phyloP scores from a whole-genome alignment of 371 early-diverging fungal species.

The Lichtheimia corymbifera region DNA sequence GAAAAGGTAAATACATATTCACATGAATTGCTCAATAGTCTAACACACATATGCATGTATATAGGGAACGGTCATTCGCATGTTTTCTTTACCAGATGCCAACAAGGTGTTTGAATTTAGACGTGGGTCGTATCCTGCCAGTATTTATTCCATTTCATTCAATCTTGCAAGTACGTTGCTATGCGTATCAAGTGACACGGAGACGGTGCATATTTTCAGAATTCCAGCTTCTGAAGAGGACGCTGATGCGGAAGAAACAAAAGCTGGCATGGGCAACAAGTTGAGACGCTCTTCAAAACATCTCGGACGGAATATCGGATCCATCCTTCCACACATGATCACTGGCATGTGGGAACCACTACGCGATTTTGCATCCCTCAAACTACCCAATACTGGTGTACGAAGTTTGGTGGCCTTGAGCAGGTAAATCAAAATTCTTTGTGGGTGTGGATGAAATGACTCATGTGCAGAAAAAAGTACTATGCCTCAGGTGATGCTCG shows the following conservation, averaged over 20 bases:
- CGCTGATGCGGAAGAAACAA: neutral
- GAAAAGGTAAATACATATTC: conserved; percentile 97
- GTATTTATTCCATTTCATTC: conserved; percentile 90
- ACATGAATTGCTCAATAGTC: conserved; percentile 86
- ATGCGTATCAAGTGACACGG: conserved; percentile 90
- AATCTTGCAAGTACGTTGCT: conserved; percentile 79
- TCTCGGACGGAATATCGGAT: conserved; percentile 63
- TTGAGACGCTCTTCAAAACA: conserved; percentile 63
- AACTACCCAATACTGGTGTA: conserved; percentile 78
- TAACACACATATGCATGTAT: conserved; percentile 46
- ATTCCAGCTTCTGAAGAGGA: conserved; percentile 29
- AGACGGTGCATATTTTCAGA: conserved; percentile 96
- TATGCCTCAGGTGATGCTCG: conserved; percentile 85
- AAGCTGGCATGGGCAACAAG: conserved; percentile 31
- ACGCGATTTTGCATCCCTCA: conserved; percentile 91
- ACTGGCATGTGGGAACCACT: conserved; percentile 94
- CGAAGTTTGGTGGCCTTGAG: conserved; percentile 83
- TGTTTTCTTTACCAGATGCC: conserved; percentile 87
- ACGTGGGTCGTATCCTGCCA: conserved; percentile 88
- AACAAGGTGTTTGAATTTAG: conserved; percentile 91
- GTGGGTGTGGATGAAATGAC: neutral
- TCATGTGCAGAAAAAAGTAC: conserved; percentile 39
- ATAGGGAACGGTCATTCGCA: conserved; percentile 94
- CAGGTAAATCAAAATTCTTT: conserved; percentile 40
- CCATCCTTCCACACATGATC: conserved; percentile 82